These are phyloP conservation scores for Tillandsia fasciculata DNA, from an alignment of 176 grass and related monocot genomes.

Conservation along the genomic window DNA sequence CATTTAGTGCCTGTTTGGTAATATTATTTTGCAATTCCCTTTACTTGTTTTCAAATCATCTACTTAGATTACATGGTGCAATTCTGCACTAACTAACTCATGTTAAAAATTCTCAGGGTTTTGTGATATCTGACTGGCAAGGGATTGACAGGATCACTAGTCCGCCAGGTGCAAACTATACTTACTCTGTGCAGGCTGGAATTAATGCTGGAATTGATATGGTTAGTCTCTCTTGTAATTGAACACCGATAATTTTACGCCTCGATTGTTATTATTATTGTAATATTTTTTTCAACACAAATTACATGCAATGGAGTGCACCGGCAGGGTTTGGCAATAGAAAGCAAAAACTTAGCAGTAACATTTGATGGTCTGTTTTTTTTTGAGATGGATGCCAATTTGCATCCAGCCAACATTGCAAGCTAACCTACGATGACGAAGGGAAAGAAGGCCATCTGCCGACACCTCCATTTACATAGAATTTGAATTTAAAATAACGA, in stretches of 20 bases:
- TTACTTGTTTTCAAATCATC: neutral
- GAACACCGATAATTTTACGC: neutral
- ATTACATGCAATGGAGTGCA: too few relatives aligned
- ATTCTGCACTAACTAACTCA: constrained; percentile 11
- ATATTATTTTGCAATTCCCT: neutral
- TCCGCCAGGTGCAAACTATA: constrained; percentile 69
- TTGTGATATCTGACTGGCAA: constrained; percentile 96
- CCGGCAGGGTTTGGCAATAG: neutral
- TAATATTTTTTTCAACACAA: too few relatives aligned
- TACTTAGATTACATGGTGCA: neutral
- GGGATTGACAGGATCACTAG: constrained; percentile 79
- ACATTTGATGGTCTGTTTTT: too few relatives aligned
- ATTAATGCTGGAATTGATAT: constrained; percentile 93
- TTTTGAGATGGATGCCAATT: constrained; percentile 1
- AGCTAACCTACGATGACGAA: too few relatives aligned
- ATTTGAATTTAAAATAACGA: too few relatives aligned
- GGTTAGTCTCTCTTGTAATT: constrained; percentile 33
- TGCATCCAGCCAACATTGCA: too few relatives aligned
- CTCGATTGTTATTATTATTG: too few relatives aligned
- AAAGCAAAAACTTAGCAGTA: too few relatives aligned
- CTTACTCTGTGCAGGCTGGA: constrained; percentile 87
- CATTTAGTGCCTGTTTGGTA: too few relatives aligned
- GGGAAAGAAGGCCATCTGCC: too few relatives aligned
- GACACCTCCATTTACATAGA: too few relatives aligned
- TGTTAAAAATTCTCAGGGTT: constrained; percentile 47